Evolutionary conservation across 495 filamentous ascomycete species (phyloP).

Genomic region (Mytilinidion resinicola): DNA sequence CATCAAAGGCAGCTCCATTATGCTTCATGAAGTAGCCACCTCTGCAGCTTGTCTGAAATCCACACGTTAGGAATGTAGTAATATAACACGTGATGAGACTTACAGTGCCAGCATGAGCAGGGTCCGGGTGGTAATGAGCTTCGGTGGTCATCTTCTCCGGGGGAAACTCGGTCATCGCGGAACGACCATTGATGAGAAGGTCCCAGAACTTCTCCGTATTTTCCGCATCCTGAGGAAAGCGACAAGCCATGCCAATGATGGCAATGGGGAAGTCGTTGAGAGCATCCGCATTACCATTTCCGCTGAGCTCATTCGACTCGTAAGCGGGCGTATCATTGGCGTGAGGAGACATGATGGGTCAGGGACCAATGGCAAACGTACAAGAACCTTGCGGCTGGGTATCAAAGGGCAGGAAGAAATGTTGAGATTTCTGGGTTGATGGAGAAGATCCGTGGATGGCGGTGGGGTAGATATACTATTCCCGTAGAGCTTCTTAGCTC

Average conservation of each 20-base stretch:
- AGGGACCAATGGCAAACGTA: no score
- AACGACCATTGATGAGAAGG: background rate
- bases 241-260: constrained; percentile 14
- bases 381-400: no score
- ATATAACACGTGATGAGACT: background rate
- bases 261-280: constrained; percentile 9
- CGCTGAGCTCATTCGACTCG: background rate
- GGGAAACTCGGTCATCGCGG: background rate
- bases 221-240: constrained; percentile 4
- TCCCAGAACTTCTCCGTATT: background rate
- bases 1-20: background rate
- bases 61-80: background rate
- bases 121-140: background rate
- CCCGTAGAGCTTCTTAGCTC: no score
- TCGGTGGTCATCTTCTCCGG: background rate
- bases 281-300: background rate
- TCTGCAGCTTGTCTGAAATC: background rate
- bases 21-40: constrained; percentile 2
- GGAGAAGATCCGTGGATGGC: no score
- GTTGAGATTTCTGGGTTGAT: no score
- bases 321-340: background rate
- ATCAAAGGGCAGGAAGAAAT: no score
- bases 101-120: background rate
- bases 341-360: no score
- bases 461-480: no score